Base-by-base conservation (phyloP, 2,329 filamentous ascomycete genomes). In the Aspergillus japonicus region DNA sequence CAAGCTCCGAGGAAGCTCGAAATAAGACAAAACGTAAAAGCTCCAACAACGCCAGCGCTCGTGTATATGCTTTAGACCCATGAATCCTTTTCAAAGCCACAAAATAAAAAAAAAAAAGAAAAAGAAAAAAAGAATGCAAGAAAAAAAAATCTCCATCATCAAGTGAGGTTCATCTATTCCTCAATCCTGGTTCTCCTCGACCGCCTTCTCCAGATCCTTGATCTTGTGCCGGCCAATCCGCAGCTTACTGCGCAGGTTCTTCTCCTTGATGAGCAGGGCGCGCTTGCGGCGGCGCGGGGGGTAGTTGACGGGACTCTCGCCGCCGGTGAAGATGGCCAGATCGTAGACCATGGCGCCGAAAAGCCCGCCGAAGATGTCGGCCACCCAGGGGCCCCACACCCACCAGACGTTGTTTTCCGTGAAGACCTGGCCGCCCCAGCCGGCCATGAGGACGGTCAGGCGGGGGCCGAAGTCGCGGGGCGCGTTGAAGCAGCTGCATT, bases 281-380 rank as follows among this genome's bases (percentile, higher is more conserved):
- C 77, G 69, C 66, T 72, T 73, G 4, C 73, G 71, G 53, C 76
- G 71, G 31, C 68, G 68, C 0, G 79, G 78, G 4, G 78, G 76
- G 71, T 83, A 76, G 48, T 76, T 76, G n/a, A 76, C 60, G 1
- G 72, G 74, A 54, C 68, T 71, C 59, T 77, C 75, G 3, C 71
- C 73, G 12, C 76, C 75, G n/a, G 67, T 73, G 53, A 77, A 78
- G 11, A 78, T 75, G 10, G 71, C 64, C 14, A 71, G 54, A 56
- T 78, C 74, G 47, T 78, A 77, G 1, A 77, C 12, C 7, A 68
- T 62, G 0, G 69, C 73, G 0, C 74, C 75, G 31, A 67, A 66
- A 3, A 77, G 52, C 0, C 64, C 71, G 0, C 75, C 74, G 6
- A 62, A 64, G 44, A 77, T 71, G 31, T 70, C 66, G 2, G 72